Evolutionary conservation across 2,329 filamentous ascomycete species (phyloP), one percentile per base, ranked within the genome.

Genomic region (Alternaria brassicae): DNA sequence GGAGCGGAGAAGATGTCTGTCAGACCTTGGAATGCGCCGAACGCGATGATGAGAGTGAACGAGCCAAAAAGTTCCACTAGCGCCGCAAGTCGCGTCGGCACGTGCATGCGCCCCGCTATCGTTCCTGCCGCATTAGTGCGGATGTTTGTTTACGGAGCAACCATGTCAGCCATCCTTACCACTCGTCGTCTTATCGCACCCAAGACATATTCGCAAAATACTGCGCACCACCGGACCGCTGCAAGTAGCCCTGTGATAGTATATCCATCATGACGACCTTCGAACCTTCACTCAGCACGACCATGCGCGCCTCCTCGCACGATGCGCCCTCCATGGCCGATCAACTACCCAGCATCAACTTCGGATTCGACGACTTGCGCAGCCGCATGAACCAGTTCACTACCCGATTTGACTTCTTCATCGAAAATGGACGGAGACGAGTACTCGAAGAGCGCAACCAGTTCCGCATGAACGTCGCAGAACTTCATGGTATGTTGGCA

Each of bases 311-410:
- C 15, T 80, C 86, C 63, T 82, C 85, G 34, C 82, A 87, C 39
- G 81, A 82, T 45, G 86, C 83, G 40, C 85, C 88, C 13, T 91
- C 89, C 6, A 87, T 91, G 81, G 89, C 89, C 40, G 90, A 93
- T 76, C 87, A 88, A 49, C 87, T 99, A 8, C 95, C 95, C 34
- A 91, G 86, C 76, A 91, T 96, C 78, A 93, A 97, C 79, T 98
- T 99, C 78, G 93, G 93, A 58, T 98, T 98, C 78, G 93, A 98
- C 71, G 92, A 97, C 69, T 81, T 99, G 74, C 93, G 94, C 79
- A 92, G 94, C 72, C 91, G 93, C 79, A 98, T 99, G 95, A 86
- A 89, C 53, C 92, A 91, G 64, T 99, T 99, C 77, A 97, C 91
- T 0, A 85, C 88, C 8, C 90, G 88, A 69, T 99, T 99, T 71